A percentile compares a stretch with the other conserved stretches of the same genome.
phyloP scores from a whole-genome alignment of 2,329 filamentous ascomycete genomes.

The Pseudopithomyces maydicus region DNA sequence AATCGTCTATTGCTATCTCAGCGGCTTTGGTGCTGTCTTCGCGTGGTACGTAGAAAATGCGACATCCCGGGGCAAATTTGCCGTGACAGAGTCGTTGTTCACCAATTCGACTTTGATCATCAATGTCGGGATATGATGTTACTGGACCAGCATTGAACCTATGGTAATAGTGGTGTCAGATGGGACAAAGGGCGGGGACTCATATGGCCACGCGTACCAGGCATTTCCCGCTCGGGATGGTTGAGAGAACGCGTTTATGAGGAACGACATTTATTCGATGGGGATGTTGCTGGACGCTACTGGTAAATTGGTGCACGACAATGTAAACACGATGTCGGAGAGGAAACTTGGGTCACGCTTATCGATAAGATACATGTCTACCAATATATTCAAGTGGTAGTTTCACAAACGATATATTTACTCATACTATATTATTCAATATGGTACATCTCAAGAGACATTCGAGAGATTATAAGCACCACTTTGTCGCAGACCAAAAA shows the following conservation, averaged over 20 bases:
- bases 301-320: too few relatives aligned
- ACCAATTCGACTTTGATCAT: constrained; percentile 16
- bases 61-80: constrained; percentile 23
- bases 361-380: too few relatives aligned
- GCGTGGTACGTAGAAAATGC: constrained; percentile 29
- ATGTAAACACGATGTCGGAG: too few relatives aligned
- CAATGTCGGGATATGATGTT: constrained; percentile 25
- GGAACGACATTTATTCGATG: constrained; percentile 19
- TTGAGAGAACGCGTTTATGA: constrained; percentile 27
- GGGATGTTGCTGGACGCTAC: too few relatives aligned
- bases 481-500: too few relatives aligned
- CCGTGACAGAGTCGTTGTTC: constrained; percentile 23
- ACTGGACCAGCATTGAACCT: constrained; percentile 30
- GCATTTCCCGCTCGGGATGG: constrained; percentile 24
- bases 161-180: not conserved
- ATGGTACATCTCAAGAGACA: too few relatives aligned
- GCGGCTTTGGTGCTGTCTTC: constrained; percentile 24
- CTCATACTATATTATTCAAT: too few relatives aligned
- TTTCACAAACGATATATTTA: too few relatives aligned
- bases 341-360: too few relatives aligned
- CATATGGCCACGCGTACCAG: not conserved
- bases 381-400: too few relatives aligned
- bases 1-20: constrained; percentile 30
- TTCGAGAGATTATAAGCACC: too few relatives aligned
- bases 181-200: not conserved